phyloP scores from a whole-genome alignment of 148 eudicot species.

The Fallopia convolvulus region DNA sequence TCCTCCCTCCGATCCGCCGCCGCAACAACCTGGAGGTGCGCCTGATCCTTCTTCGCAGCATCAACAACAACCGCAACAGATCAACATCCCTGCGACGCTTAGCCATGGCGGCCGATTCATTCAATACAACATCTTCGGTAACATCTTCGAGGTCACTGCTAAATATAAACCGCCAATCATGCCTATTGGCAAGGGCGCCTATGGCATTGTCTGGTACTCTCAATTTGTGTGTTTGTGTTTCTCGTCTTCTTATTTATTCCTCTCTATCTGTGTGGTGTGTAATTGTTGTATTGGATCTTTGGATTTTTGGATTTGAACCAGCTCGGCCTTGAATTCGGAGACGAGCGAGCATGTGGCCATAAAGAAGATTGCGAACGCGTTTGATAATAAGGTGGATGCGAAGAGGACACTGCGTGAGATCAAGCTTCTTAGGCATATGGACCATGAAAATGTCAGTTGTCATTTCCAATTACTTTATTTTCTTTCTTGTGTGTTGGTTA shows the following conservation, averaged over 20 bases:
- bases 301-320: conserved; percentile 13
- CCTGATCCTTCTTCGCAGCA: conserved; percentile 21
- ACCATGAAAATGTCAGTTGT: conserved; percentile 93
- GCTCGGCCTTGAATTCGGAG: conserved; percentile 85
- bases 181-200: conserved; percentile 98
- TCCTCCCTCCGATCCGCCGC: conserved; percentile 18
- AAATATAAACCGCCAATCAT: conserved; percentile 91
- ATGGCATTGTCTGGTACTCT: conserved; percentile 87
- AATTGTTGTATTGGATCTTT: conserved; percentile 1
- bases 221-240: not conserved
- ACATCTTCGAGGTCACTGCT: conserved; percentile 79
- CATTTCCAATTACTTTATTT: not conserved
- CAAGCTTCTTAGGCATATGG: conserved; percentile 89
- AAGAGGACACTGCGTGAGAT: conserved; percentile 94
- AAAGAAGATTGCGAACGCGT: conserved; percentile 95
- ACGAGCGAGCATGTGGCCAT: conserved; percentile 83
- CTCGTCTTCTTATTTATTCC: not conserved
- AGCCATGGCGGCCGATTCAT: conserved; percentile 77
- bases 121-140: conserved; percentile 83
- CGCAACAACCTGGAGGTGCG: conserved; percentile 16
- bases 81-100: conserved; percentile 63
- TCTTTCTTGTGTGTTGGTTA: not conserved
- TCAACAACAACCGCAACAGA: conserved; percentile 32
- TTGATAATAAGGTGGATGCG: conserved; percentile 86
- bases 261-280: not conserved